Base-by-base conservation (phyloP, 208 protist species). In the Trypanosoma congolense region DNA sequence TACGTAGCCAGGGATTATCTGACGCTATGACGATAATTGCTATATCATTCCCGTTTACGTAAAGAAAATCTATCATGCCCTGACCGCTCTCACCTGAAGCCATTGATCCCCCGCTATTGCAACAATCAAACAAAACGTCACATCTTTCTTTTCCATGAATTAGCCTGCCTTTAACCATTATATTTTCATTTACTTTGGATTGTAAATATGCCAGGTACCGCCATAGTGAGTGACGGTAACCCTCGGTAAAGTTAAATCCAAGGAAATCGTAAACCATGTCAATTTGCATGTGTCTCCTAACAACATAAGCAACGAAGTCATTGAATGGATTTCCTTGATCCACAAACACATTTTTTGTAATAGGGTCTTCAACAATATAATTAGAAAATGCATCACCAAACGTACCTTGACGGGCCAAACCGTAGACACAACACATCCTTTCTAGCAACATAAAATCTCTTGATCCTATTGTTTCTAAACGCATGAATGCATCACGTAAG, bases 211-310 rank as follows among this genome's bases (percentile, higher is more conserved):
- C 46, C 29, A 90, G 22, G 55, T 88, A 88, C 4, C 64, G 65
- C 4, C 72, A 45, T 10, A 93, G 53, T 5, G 87, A 83, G 2
- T 25, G 46, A 24, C 87, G 70, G 61, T 93, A 93, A 19, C 85
- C 85, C 9, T 56, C 33, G 16, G 58, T 25, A n/a, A 67, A 24
- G 42, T 87, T 87, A 59, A 93, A 84, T 6, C 87, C 87, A 29
- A 90, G 65, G 73, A 93, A 93, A 50, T 86, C 80, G 60, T 87
- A 83, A 52, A 90, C 76, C 21, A 89, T 52, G 48, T 87, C 75
- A 45, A 93, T 80, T 31, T 88, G 61, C 2, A 75, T 74, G 62
- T 82, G 87, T 43, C 42, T 70, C 12, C 63, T 72, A n/a, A 87
- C 28, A 49, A 90, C 78, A 59, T 73, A 67, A 9, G 65, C 55